phyloP scores from a whole-genome alignment of 306 rosid genomes.

The Quercus dentata region DNA sequence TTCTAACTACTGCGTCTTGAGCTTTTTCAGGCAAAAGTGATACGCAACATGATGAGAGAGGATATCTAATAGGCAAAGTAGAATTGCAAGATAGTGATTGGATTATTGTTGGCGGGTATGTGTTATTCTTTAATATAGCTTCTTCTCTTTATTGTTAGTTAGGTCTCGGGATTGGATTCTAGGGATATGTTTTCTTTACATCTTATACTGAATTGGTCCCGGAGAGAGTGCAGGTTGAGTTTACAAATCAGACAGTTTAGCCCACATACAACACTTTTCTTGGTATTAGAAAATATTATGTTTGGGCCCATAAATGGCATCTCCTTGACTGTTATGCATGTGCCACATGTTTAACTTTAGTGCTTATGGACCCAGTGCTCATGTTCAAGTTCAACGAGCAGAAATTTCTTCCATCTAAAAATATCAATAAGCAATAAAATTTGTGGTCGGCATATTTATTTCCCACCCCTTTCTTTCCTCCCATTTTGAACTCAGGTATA shows the following conservation, averaged over 20 bases:
- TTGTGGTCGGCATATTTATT: constrained; percentile 17
- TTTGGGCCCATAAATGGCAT: constrained; percentile 16
- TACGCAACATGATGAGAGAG: constrained; percentile 25
- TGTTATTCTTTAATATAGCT: constrained; percentile 7
- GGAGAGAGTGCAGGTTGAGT: not conserved
- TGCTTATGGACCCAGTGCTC: constrained; percentile 22
- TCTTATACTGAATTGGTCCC: not conserved
- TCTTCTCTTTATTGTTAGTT: constrained; percentile 12
- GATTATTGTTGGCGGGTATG: constrained; percentile 47
- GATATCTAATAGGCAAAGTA: not conserved
- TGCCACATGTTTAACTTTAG: constrained; percentile 35
- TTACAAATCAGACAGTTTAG: constrained; percentile 10
- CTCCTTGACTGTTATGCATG: constrained; percentile 31
- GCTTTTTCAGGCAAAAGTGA: constrained; percentile 36
- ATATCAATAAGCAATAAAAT: constrained; percentile 14
- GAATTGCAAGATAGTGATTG: constrained; percentile 24
- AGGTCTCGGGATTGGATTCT: not conserved
- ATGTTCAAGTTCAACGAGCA: constrained; percentile 18
- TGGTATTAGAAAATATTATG: not conserved
- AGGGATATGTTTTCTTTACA: not conserved
- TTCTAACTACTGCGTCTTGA: constrained; percentile 11
- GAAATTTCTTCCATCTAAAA: constrained; percentile 19
- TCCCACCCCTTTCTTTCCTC: constrained; percentile 4
- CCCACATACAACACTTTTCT: constrained; percentile 8
- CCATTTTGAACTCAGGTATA: constrained; percentile 19